A percentile compares a stretch with the other conserved stretches of the same genome.
Conservation (phyloP, 2,329 filamentous ascomycete species). For the Biscogniauxia mediterranea region DNA sequence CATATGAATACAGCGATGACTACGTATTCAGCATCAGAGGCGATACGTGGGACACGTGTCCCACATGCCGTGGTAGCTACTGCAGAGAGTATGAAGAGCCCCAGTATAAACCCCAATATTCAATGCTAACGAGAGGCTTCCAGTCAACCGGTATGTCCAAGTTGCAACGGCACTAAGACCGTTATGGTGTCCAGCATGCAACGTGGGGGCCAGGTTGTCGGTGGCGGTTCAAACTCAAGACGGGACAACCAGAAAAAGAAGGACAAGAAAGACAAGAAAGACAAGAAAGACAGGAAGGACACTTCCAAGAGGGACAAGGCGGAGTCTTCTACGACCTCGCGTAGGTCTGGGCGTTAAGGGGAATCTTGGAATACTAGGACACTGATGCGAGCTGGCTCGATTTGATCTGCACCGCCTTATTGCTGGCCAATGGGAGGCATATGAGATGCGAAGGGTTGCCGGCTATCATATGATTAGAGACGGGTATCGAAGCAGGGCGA, state of each 20-base stretch:
- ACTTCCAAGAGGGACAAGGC: slow-evolving; percentile 1
- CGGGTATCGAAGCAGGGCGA: not conserved
- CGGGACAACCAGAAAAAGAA: slow-evolving; percentile 3
- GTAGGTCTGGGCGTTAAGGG: slow-evolving; percentile 8
- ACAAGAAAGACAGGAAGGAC: slow-evolving; percentile 13
- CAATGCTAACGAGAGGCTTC: not conserved
- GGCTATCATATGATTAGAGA: not conserved
- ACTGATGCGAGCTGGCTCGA: not conserved
- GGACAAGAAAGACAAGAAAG: slow-evolving; percentile 9
- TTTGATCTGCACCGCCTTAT: not conserved
- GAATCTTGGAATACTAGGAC: not conserved
- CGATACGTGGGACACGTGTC: not conserved
- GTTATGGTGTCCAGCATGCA: not conserved
- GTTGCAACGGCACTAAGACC: not conserved
- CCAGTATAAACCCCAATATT: not conserved
- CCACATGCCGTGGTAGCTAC: not conserved
- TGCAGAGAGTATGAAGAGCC: not conserved
- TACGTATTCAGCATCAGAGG: not conserved
- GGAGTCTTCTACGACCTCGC: slow-evolving; percentile 5
- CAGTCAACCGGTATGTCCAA: not conserved
- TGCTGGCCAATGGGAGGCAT: not conserved
- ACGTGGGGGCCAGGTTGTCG: not conserved
- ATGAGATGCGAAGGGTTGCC: not conserved
- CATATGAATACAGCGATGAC: not conserved
- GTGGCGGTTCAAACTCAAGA: not conserved